Percentiles rank a stretch among this genome's conserved stretches.
Conservation (phyloP, 2,329 filamentous ascomycete species). For the Hymenoscyphus fraxineus region DNA sequence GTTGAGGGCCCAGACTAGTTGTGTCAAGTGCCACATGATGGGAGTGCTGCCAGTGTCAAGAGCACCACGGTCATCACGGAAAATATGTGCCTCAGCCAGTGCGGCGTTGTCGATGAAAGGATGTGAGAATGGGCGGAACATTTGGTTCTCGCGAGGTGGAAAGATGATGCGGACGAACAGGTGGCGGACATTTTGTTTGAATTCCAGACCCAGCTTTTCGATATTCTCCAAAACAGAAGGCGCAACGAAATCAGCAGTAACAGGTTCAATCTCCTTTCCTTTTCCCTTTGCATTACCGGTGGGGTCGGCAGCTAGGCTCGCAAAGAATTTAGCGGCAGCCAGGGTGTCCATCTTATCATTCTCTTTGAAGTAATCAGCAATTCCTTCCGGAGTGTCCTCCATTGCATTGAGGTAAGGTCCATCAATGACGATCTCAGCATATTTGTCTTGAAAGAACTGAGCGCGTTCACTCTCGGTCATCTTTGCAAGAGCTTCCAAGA, state of each 20-base stretch:
- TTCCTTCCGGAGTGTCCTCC: background rate
- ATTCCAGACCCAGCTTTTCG: background rate
- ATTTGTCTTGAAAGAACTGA: conserved; percentile 4
- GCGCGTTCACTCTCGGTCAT: background rate
- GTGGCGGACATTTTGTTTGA: background rate
- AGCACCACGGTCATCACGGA: background rate
- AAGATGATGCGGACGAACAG: background rate
- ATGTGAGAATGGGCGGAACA: background rate
- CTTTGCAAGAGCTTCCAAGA: background rate
- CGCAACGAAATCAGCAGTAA: background rate
- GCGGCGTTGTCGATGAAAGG: background rate
- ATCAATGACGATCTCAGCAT: conserved; percentile 7
- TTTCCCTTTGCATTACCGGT: background rate
- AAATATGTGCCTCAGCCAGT: background rate
- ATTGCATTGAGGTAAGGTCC: background rate
- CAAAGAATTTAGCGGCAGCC: background rate
- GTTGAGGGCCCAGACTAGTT: background rate
- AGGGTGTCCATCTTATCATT: background rate
- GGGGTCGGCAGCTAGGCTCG: background rate
- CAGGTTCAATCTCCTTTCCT: background rate
- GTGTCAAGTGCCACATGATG: background rate
- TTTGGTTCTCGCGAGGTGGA: background rate
- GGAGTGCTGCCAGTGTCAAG: conserved; percentile 1
- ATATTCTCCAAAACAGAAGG: background rate
- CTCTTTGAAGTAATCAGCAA: background rate